Evolutionary conservation across 805 yeast genomes (phyloP).

Genomic region (Dipodascus geniculatus): DNA sequence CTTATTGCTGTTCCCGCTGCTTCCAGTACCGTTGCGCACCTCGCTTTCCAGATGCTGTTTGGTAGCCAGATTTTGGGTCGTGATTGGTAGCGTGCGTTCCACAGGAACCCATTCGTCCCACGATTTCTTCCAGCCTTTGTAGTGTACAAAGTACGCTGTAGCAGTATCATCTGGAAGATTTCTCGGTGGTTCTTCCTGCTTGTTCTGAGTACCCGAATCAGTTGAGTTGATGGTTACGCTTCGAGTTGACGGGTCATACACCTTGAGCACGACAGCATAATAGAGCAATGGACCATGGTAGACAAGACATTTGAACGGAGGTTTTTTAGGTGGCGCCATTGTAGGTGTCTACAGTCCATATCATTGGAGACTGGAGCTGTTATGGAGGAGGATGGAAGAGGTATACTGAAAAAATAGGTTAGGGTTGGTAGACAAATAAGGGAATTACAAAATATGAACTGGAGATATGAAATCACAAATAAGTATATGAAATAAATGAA

Average conservation of each 20-base stretch:
- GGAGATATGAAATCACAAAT: too few species aligned
- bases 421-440: too few species aligned
- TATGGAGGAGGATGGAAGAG: too few species aligned
- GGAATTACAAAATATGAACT: too few species aligned
- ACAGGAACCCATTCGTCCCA: conserved; percentile 85
- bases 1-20: conserved; percentile 3
- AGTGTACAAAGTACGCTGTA: conserved; percentile 52
- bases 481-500: too few species aligned
- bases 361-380: too few species aligned
- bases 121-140: conserved; percentile 77
- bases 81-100: conserved; percentile 47
- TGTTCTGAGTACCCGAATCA: not conserved
- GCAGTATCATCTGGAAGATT: conserved; percentile 17
- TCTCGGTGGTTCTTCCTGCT: not conserved
- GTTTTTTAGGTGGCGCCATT: not conserved
- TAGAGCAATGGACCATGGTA: not conserved
- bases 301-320: not conserved
- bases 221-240: not conserved
- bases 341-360: too few species aligned
- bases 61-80: conserved; percentile 45
- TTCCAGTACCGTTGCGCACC: not conserved
- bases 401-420: too few species aligned
- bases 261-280: not conserved
- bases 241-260: not conserved
- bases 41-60: conserved; percentile 38